Evolutionary conservation across 495 filamentous ascomycete species (phyloP).

Genomic region (Penicillium bialowiezense): DNA sequence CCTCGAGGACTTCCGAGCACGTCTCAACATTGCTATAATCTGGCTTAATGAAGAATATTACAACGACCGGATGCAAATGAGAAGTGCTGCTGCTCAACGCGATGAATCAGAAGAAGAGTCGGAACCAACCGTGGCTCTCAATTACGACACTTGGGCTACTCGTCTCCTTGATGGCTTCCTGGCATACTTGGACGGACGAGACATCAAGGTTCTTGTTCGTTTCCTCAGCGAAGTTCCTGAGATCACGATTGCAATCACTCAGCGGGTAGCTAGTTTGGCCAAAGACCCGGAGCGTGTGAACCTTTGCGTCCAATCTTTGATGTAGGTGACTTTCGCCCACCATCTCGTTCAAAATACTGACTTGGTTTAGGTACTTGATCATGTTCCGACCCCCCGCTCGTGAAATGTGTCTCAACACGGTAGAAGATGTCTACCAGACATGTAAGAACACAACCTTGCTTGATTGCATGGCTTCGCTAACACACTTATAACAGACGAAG

Average conservation of each 20-base stretch:
- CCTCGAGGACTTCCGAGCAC: constrained; percentile 82
- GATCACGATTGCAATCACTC: constrained; percentile 64
- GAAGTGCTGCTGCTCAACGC: constrained; percentile 34
- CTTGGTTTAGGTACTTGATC: constrained; percentile 62
- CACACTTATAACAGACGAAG: constrained; percentile 31
- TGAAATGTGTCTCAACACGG: constrained; percentile 73
- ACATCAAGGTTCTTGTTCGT: constrained; percentile 77
- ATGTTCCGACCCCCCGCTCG: constrained; percentile 83
- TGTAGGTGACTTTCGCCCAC: constrained; percentile 41
- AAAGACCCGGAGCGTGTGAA: constrained; percentile 79
- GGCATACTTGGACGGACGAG: constrained; percentile 79
- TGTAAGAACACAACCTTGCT: constrained; percentile 26
- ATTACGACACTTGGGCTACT: constrained; percentile 80
- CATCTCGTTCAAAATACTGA: constrained; percentile 8
- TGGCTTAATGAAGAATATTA: constrained; percentile 99
- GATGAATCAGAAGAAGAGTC: constrained; percentile 34
- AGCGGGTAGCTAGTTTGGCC: constrained; percentile 75
- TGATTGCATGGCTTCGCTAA: constrained; percentile 10
- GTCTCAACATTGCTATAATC: constrained; percentile 80
- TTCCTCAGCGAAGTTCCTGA: constrained; percentile 91
- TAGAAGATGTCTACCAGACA: constrained; percentile 83
- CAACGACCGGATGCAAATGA: constrained; percentile 70
- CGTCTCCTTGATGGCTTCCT: constrained; percentile 83
- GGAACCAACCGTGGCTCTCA: constrained; percentile 34
- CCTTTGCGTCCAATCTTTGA: constrained; percentile 58